A percentile compares a stretch with the other conserved stretches of the same genome.
Evolutionary conservation across 164 flowering plant genomes (phyloP).

Genomic region (Umbilicus rupestris): DNA sequence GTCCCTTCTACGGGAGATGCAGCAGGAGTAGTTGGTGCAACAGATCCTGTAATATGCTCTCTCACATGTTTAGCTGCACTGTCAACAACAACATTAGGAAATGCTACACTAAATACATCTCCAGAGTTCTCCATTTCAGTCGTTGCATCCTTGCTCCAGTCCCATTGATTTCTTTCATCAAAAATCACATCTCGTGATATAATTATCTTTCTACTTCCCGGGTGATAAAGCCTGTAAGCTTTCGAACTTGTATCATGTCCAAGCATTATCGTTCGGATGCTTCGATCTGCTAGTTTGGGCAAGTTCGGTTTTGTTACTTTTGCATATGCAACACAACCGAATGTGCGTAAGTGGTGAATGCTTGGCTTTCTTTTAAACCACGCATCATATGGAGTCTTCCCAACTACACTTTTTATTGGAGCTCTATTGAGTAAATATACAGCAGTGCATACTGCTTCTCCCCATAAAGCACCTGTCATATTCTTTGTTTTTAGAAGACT

Average conservation of each 20-base stretch:
- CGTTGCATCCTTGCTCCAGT: no score
- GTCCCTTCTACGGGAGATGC: no score
- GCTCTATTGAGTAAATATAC: background rate
- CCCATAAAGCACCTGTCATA: background rate
- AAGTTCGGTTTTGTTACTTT: no score
- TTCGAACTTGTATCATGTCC: background rate
- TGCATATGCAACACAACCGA: constrained; percentile 1
- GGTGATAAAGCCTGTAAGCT: background rate
- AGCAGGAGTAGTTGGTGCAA: no score
- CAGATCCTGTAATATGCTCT: no score
- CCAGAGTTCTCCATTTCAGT: no score
- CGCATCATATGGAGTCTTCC: constrained; percentile 7
- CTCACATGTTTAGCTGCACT: no score
- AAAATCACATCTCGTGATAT: background rate
- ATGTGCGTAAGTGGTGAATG: background rate
- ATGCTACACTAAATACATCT: no score
- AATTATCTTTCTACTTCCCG: background rate
- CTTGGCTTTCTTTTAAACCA: background rate
- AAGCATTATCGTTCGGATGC: background rate
- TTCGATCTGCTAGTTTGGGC: background rate
- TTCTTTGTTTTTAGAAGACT: background rate
- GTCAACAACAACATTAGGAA: no score
- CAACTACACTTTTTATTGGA: background rate
- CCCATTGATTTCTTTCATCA: background rate
- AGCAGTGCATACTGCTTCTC: background rate